Evolutionary conservation across 2,329 filamentous ascomycete species (phyloP), one percentile per base, ranked within the genome.

Genomic region (Venturia nashicola): DNA sequence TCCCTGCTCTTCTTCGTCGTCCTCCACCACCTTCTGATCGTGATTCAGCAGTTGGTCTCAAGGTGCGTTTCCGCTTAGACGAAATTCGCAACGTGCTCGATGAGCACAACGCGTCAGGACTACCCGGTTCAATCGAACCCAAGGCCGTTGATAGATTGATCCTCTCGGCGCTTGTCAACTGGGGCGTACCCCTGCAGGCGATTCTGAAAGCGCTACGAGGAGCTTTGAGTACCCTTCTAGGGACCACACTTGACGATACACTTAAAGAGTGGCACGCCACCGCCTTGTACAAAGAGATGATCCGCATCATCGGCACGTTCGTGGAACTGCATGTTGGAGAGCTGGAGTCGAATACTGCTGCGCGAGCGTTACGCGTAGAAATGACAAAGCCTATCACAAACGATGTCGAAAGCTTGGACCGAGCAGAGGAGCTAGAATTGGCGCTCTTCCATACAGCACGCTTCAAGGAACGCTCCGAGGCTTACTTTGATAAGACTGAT

Each of bases 81-180:
- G 48, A 63, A 6, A 46, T 63, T 9, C 48, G 48, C 12, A 40
- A 39, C 18, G 36, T 48, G 18, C 46, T 63, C 4, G 66, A 68
- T 2, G 62, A 69, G 2, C 67, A 68, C 3, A 72, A 72, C 0
- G 69, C 68, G 2, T 71, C 71, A 0, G 72, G 67, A 1, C 67
- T 78, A 0, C 73, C 72, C 0, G 72, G 69, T 0, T 70, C 73
- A n/a, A 66, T 76, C 0, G 68, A 77, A 14, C 72, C 72, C 0
- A 71, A 72, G 51, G 72, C 74, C 0, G 65, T 73, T 0, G 69
- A 74, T 1, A 65, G 68, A 1, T 62, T 79, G 54, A 72, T 74
- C 12, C 44, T 70, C 0, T 23, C 66, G 0, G 67, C 70, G 0
- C 55, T 78, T 0, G 4, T 65, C 6, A 27, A 71, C 5, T 78